Evolutionary conservation across 371 early-diverging fungal genomes (phyloP).

Genomic region (Batkoa obscura): DNA sequence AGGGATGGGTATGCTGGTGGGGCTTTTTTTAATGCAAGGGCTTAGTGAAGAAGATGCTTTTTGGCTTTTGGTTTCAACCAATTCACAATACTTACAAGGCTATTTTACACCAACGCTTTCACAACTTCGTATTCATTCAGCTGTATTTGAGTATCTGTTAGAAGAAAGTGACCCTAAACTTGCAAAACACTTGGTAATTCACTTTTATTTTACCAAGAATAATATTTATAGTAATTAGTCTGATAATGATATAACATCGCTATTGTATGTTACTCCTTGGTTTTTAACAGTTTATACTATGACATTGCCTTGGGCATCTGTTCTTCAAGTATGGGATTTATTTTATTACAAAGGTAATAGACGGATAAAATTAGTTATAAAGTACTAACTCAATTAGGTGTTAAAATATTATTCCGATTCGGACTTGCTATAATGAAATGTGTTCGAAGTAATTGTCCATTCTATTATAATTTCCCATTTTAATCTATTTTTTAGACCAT

Average conservation of each 20-base stretch:
- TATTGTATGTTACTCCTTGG: conserved; percentile 88
- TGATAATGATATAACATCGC: conserved; percentile 51
- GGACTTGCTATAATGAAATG: conserved; percentile 61
- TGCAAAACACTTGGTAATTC: conserved; percentile 43
- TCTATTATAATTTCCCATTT: too few species aligned
- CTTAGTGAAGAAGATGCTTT: conserved; percentile 66
- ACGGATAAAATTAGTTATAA: too few species aligned
- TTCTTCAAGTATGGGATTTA: conserved; percentile 84
- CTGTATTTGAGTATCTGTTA: conserved; percentile 62
- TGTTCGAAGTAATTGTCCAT: too few species aligned
- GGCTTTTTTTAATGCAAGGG: conserved; percentile 78
- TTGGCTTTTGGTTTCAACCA: conserved; percentile 66
- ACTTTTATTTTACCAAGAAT: conserved; percentile 1
- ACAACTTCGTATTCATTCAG: conserved; percentile 61
- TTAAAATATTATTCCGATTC: conserved; percentile 65
- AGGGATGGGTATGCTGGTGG: conserved; percentile 87
- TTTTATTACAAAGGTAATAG: conserved; percentile 72
- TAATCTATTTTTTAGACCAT: too few species aligned
- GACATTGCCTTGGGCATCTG: conserved; percentile 78
- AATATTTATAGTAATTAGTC: conserved; percentile 13
- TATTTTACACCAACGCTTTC: conserved; percentile 56
- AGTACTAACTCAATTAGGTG: too few species aligned
- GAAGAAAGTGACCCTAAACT: conserved; percentile 47
- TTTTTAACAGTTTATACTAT: conserved; percentile 81
- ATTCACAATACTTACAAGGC: conserved; percentile 54